A percentile compares a stretch with the other conserved stretches of the same genome.
Conservation (phyloP, 139 green algal genomes). For the Picochlorum sp. region DNA sequence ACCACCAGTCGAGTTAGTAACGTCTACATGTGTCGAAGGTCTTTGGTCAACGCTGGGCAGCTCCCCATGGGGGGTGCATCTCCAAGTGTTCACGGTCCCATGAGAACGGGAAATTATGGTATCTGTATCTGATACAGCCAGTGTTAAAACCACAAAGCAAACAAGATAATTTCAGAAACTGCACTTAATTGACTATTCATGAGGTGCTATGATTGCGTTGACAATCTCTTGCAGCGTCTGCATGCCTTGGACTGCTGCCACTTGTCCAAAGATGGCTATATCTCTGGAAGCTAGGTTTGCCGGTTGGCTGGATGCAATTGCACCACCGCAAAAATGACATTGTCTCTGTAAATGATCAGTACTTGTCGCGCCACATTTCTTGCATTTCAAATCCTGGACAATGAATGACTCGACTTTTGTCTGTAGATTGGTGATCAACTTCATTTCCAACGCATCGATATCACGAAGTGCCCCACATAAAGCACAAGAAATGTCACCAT, state of each 20-base stretch:
- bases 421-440: constrained; percentile 2
- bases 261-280: constrained; percentile 46
- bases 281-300: constrained; percentile 13
- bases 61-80: too few species aligned
- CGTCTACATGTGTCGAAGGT: too few species aligned
- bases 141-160: too few species aligned
- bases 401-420: constrained; percentile 40
- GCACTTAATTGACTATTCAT: too few species aligned
- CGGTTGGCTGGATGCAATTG: constrained; percentile 10
- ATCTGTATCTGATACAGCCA: too few species aligned
- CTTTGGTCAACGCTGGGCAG: too few species aligned
- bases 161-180: too few species aligned
- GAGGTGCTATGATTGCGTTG: too few species aligned
- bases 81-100: too few species aligned
- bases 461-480: constrained; percentile 11
- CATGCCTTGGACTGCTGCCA: constrained; percentile 50
- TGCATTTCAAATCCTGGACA: constrained; percentile 79
- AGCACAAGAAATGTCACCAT: constrained; percentile 29
- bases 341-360: constrained; percentile 30
- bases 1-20: too few species aligned
- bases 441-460: constrained; percentile 4
- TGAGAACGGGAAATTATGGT: too few species aligned
- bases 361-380: constrained; percentile 50
- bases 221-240: constrained; percentile 45
- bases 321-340: constrained; percentile 56